phyloP scores from a whole-genome alignment of 2,329 filamentous ascomycete genomes.

The Colletotrichum aenigma region DNA sequence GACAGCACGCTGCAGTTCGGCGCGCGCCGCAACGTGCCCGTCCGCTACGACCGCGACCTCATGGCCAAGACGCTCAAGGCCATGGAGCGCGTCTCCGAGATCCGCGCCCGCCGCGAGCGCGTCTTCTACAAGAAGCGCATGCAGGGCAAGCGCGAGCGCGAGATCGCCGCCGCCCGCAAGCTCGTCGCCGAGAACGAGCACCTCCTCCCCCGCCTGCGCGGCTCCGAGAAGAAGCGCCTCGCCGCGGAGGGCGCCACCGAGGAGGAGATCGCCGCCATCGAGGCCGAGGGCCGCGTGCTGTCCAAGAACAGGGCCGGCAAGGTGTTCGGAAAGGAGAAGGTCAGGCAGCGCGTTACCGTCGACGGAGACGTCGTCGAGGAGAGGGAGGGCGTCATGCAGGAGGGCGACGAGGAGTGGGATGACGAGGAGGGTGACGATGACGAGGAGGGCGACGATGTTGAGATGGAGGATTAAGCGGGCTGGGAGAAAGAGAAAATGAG shows the following conservation, averaged over 20 bases:
- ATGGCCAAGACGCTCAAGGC: conserved; percentile 86
- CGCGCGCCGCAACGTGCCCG: conserved; percentile 89
- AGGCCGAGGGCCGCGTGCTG: conserved; percentile 37
- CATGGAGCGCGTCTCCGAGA: conserved; percentile 90
- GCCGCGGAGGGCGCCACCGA: conserved; percentile 52
- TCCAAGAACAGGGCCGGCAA: conserved; percentile 33
- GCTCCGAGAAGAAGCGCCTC: conserved; percentile 64
- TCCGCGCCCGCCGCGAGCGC: conserved; percentile 81
- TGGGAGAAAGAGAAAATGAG: not conserved
- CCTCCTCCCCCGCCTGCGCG: conserved; percentile 77
- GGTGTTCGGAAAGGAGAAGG: conserved; percentile 48
- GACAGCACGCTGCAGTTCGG: conserved; percentile 93
- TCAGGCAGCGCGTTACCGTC: conserved; percentile 38
- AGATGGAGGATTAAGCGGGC: conserved; percentile 33
- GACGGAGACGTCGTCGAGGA: conserved; percentile 39
- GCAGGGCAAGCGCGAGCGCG: conserved; percentile 85
- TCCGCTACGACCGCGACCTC: conserved; percentile 94
- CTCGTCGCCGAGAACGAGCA: conserved; percentile 92
- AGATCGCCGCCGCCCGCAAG: conserved; percentile 81
- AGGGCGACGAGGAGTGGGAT: conserved; percentile 21
- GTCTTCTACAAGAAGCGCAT: conserved; percentile 95
- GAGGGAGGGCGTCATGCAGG: conserved; percentile 20
- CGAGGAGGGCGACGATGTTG: conserved; percentile 27
- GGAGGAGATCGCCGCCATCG: conserved; percentile 54
- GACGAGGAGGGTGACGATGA: conserved; percentile 24